Evolutionary conservation across 1,284 basidiomycete genomes (phyloP), one percentile per base, ranked within the genome.

Genomic region (Cutaneotrichosporon mucoides): DNA sequence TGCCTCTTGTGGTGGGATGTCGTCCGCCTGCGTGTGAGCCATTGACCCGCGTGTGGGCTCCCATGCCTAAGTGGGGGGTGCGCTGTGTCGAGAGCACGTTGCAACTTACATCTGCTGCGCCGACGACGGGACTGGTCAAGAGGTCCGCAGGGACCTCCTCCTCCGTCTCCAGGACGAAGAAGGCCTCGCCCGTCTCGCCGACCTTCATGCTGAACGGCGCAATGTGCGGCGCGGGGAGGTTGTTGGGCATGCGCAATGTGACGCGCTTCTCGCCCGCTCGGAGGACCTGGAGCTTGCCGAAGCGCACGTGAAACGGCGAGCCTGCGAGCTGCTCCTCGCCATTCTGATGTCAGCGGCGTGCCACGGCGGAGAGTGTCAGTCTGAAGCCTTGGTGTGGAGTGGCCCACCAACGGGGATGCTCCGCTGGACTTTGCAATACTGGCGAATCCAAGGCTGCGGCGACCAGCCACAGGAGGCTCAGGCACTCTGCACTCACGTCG

Each of bases 161-260:
- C 48, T 96, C 92, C 1, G 95, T 97, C 78, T 99, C 94, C 67
- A 99, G 91, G 43, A 99, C 90, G 72, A 99, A 99, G 82, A 99
- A 99, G 0, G 95, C 96, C 79, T 99, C 96, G 15, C 96, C 96
- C 2, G 94, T 91, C 63, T 99, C 95, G 46, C 93, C 92, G 66
- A 99, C 94, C 82, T 99, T 99, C 96, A 99, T 99, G 72, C 84
- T 85, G 75, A 92, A 99, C 2, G 95, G 95, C 54, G 73, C 77
- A n/a, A 73, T 55, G 66, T 77, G 73, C 7, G 76, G 76, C 8
- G 69, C 62, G 1, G 76, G 72, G 11, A 78, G 67, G 60, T 77
- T 79, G 59, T 79, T 74, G 6, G 77, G 77, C 40, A 94, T 84
- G 54, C 85, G 84, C 36, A 94, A 84, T 63, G 87, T 89, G 59